Evolutionary conservation across 2,329 filamentous ascomycete species (phyloP).

Genomic region (Fusarium nematophilum): DNA sequence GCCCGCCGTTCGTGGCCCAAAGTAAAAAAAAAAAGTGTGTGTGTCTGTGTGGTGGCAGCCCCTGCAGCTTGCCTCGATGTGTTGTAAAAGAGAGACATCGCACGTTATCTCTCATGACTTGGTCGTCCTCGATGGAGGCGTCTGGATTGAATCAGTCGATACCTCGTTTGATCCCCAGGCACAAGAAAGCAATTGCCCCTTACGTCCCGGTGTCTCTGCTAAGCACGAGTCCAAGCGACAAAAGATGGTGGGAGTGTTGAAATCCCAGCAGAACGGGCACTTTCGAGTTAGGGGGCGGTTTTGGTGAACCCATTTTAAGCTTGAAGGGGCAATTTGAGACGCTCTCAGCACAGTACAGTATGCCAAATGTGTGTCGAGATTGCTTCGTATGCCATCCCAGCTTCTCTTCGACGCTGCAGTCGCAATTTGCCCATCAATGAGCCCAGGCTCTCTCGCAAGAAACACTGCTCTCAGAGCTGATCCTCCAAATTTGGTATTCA

Average conservation of each 20-base stretch:
- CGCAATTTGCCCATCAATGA: background rate
- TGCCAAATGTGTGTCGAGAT: background rate
- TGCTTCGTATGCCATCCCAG: background rate
- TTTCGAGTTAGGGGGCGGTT: conserved; percentile 2
- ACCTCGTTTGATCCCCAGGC: conserved; percentile 10
- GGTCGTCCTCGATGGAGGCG: conserved; percentile 17
- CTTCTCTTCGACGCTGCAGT: background rate
- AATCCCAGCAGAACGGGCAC: conserved; percentile 25
- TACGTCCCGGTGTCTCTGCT: conserved; percentile 1
- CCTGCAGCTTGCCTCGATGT: conserved; percentile 36
- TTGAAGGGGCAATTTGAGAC: conserved; percentile 7
- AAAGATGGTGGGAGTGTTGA: conserved; percentile 11
- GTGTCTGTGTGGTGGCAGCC: conserved; percentile 27
- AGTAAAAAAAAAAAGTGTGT: conserved; percentile 13
- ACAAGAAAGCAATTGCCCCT: conserved; percentile 5
- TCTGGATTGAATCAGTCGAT: conserved; percentile 31
- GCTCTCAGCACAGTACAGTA: conserved; percentile 8
- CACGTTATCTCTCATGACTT: conserved; percentile 37
- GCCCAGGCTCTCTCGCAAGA: background rate
- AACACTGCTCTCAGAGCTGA: conserved; percentile 5
- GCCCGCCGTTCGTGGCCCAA: conserved; percentile 36
- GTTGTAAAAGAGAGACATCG: conserved; percentile 23
- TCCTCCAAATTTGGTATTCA: background rate
- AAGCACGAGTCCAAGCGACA: background rate
- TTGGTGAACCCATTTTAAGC: conserved; percentile 3